Evolutionary conservation across 345 rosid species (phyloP).

Genomic region (Salix suchowensis): DNA sequence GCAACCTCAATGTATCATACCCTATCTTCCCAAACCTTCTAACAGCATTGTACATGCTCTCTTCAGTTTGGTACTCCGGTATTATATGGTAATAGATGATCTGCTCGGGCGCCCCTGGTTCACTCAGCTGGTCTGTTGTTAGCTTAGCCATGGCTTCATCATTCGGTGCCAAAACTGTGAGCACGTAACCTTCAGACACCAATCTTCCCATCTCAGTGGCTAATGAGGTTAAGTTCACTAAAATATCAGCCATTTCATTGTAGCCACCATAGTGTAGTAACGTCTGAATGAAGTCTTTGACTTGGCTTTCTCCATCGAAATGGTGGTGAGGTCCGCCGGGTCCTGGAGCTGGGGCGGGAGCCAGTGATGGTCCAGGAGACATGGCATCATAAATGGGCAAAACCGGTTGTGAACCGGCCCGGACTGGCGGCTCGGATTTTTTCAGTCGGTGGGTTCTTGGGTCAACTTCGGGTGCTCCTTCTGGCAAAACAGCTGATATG

Average conservation of each 20-base stretch:
- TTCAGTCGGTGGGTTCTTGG: constrained; percentile 66
- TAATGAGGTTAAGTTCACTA: constrained; percentile 84
- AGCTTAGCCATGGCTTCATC: constrained; percentile 99
- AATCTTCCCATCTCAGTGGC: constrained; percentile 95
- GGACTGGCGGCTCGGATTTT: constrained; percentile 53
- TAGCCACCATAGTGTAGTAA: constrained; percentile 90
- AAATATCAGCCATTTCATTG: constrained; percentile 96
- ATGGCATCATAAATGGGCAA: constrained; percentile 78
- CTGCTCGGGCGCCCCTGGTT: constrained; percentile 99
- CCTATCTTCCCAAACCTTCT: constrained; percentile 81
- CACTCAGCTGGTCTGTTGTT: constrained; percentile 85
- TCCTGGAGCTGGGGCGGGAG: constrained; percentile 97
- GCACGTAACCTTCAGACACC: constrained; percentile 87
- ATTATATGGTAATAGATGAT: constrained; percentile 81
- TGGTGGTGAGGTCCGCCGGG: constrained; percentile 86
- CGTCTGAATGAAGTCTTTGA: constrained; percentile 90
- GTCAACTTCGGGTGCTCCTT: constrained; percentile 74
- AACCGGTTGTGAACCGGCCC: constrained; percentile 71
- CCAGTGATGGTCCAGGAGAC: constrained; percentile 94
- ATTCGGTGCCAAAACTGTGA: constrained; percentile 94
- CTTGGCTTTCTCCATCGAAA: constrained; percentile 87
- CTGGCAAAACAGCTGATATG: constrained; percentile 61
- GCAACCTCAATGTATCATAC: constrained; percentile 80
- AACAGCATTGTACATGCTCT: constrained; percentile 97
- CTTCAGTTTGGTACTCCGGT: constrained; percentile 97